These are phyloP conservation scores for Mycena albidolilacea DNA, from an alignment of 768 basidiomycete species.

Conservation along the genomic window DNA sequence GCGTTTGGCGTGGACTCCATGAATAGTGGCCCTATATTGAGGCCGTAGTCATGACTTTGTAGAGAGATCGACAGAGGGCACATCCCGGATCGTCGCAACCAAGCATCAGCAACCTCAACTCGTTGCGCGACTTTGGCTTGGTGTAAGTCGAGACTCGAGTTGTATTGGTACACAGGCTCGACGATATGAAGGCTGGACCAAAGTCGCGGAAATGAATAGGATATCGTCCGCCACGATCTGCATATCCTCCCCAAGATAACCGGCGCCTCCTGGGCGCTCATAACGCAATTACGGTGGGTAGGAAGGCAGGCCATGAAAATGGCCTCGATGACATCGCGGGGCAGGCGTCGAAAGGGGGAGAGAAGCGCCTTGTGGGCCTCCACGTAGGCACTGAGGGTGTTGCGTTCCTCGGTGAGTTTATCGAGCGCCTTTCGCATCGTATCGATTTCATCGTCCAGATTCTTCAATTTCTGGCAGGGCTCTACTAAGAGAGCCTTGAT, in stretches of 20 bases:
- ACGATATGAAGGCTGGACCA: conserved; percentile 43
- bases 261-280: conserved; percentile 42
- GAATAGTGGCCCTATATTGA: neutral
- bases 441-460: conserved; percentile 15
- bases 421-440: neutral
- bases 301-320: conserved; percentile 37
- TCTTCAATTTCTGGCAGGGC: neutral
- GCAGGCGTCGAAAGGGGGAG: conserved; percentile 12
- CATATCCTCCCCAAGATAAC: conserved; percentile 50
- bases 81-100: conserved; percentile 9
- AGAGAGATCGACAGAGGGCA: neutral
- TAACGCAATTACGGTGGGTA: conserved; percentile 28
- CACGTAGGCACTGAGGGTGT: neutral
- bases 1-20: too few relatives aligned
- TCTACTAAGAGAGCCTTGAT: conserved; percentile 7
- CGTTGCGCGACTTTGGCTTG: conserved; percentile 14
- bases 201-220: conserved; percentile 43
- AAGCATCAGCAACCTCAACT: conserved; percentile 5
- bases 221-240: conserved; percentile 46
- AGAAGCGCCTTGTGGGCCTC: conserved; percentile 14
- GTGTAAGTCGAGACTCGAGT: neutral
- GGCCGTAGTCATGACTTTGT: neutral
- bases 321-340: conserved; percentile 24
- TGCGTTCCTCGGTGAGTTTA: neutral
- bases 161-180: neutral